phyloP scores from a whole-genome alignment of 805 yeast species.

The Ogataea nakhonphanomensis region DNA sequence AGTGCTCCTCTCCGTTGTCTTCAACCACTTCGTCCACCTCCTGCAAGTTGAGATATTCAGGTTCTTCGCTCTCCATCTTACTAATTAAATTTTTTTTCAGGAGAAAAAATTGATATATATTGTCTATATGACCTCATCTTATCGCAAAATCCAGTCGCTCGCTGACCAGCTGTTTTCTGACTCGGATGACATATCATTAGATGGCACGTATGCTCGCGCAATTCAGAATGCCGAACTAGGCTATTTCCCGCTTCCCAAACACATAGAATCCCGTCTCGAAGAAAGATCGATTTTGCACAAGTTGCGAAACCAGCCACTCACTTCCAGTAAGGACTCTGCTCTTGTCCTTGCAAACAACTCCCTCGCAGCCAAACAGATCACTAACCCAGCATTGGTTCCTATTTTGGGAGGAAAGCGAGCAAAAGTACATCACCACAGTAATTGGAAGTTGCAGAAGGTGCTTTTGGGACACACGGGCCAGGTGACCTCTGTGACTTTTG shows the following conservation, averaged over 20 bases:
- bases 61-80: constrained; percentile 20
- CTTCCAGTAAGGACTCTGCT: background rate
- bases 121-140: constrained; percentile 3
- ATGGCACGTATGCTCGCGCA: constrained; percentile 1
- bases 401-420: constrained; percentile 8
- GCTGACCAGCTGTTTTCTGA: background rate
- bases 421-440: constrained; percentile 44
- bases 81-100: constrained; percentile 3
- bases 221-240: constrained; percentile 2
- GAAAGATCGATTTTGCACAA: constrained; percentile 7
- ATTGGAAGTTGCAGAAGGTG: constrained; percentile 72
- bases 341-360: constrained; percentile 13
- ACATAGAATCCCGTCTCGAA: constrained; percentile 3
- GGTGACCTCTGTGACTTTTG: constrained; percentile 78
- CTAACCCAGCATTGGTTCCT: constrained; percentile 25
- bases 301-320: constrained; percentile 3
- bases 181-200: constrained; percentile 1
- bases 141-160: constrained; percentile 4
- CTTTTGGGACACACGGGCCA: constrained; percentile 91
- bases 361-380: constrained; percentile 15
- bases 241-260: constrained; percentile 2
- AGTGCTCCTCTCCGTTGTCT: constrained; percentile 30
- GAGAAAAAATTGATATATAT: constrained; percentile 1
- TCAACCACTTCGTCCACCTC: constrained; percentile 35
- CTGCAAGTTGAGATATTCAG: constrained; percentile 26